Percentiles rank a stretch among this genome's conserved stretches.
These are phyloP conservation scores for Scheffersomyces titani DNA, from an alignment of 1,139 yeast species.

Conservation along the genomic window DNA sequence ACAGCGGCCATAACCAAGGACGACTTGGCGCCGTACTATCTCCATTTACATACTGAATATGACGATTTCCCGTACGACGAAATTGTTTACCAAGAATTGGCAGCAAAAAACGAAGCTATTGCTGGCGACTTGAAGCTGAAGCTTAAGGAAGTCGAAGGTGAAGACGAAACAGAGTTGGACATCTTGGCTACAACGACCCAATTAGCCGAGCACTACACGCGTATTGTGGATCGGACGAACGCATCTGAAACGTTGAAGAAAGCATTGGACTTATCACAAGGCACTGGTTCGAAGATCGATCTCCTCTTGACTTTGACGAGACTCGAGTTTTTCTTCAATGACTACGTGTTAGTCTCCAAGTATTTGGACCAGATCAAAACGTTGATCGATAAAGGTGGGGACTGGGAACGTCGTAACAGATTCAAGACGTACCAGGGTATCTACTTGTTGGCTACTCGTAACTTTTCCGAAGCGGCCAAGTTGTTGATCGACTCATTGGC, in stretches of 20 bases:
- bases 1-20: slow-evolving; percentile 56
- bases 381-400: slow-evolving; percentile 94
- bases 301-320: slow-evolving; percentile 78
- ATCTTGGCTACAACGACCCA: slow-evolving; percentile 73
- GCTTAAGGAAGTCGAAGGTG: slow-evolving; percentile 75
- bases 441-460: slow-evolving; percentile 79
- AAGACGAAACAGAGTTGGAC: slow-evolving; percentile 90
- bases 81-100: slow-evolving; percentile 49
- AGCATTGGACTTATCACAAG: slow-evolving; percentile 78
- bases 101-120: slow-evolving; percentile 54
- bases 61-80: slow-evolving; percentile 59
- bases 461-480: slow-evolving; percentile 80
- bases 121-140: slow-evolving; percentile 59
- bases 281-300: slow-evolving; percentile 90
- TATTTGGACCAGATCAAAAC: slow-evolving; percentile 73
- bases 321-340: slow-evolving; percentile 84
- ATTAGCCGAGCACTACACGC: slow-evolving; percentile 86
- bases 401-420: slow-evolving; percentile 97
- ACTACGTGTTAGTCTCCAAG: slow-evolving; percentile 67
- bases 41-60: slow-evolving; percentile 59
- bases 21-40: slow-evolving; percentile 83
- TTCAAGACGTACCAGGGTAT: slow-evolving; percentile 91
- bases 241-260: slow-evolving; percentile 74
- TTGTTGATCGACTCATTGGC: slow-evolving; percentile 88
- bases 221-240: slow-evolving; percentile 75